Evolutionary conservation across 345 rosid genomes (phyloP), one percentile per base, ranked within the genome.

Genomic region (Arabis hirsuta): DNA sequence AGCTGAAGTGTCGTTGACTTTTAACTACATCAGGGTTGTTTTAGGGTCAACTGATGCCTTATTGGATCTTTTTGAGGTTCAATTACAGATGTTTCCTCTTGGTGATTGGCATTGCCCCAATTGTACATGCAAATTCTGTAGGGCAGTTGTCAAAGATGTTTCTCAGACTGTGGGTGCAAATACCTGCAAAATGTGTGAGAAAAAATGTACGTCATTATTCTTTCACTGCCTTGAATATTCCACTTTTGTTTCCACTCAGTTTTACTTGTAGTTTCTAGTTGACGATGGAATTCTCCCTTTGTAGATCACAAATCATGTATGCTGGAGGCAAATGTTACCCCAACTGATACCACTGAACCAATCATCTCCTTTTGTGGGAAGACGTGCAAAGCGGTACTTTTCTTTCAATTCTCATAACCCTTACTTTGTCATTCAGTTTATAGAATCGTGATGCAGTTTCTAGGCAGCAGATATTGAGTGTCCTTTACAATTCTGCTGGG

Each of bases 101-200:
- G 98, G 97, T 19, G 87, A 82, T 68, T 92, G 98, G 96, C 87
- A 84, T 79, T 90, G 98, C 81, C 85, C 90, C 63, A 83, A 82
- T 63, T 92, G 98, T 78, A 81, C 82, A 14, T 92, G 98, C 85
- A 92, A 88, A 81, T 87, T 84, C 81, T 92, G 98, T 80, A 81
- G 86, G 66, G 54, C 47, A 55, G 84, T 74, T 24, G 78, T 80
- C 32, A 66, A 71, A 20, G 53, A 76, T 51, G 27, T 65, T 79
- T 55, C 51, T 47, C 68, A 70, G 62, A 82, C 34, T 36, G 87
- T 79, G 47, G 82, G 70, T 59, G 42, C 47, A 46, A 60, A 55
- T 71, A 47, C 82, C 9, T 90, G 98, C 81, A 69, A 58, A 72
- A 72, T 87, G 78, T 92, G 96, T 56, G 90, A 88, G 83, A 86